Conservation (phyloP, 805 yeast species). For the Komagataella pseudopastoris region DNA sequence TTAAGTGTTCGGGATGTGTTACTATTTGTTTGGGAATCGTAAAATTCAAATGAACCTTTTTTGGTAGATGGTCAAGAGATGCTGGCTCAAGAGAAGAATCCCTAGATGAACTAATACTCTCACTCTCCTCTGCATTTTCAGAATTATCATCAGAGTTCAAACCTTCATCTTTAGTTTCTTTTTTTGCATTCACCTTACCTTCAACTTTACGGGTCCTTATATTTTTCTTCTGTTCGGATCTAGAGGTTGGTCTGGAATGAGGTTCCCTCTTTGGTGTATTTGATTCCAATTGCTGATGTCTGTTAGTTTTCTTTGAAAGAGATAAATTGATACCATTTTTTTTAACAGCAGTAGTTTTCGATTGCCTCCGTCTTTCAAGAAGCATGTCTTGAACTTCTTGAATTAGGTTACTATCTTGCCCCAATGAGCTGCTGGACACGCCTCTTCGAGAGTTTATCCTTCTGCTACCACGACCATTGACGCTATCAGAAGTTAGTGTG, state of each 20-base stretch:
- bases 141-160: slow-evolving; percentile 1
- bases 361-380: background rate
- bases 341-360: background rate
- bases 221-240: slow-evolving; percentile 9
- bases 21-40: slow-evolving; percentile 31
- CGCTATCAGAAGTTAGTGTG: background rate
- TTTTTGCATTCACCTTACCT: slow-evolving; percentile 1
- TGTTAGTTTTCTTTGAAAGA: background rate
- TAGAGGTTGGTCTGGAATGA: slow-evolving; percentile 9
- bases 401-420: background rate
- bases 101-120: slow-evolving; percentile 1
- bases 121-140: background rate
- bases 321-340: background rate
- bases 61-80: slow-evolving; percentile 11
- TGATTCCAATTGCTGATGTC: slow-evolving; percentile 4
- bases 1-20: slow-evolving; percentile 47
- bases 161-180: slow-evolving; percentile 2
- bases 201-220: background rate
- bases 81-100: slow-evolving; percentile 7
- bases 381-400: background rate
- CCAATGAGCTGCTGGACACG: background rate
- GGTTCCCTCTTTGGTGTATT: slow-evolving; percentile 6
- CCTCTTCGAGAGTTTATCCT: background rate
- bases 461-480: background rate
- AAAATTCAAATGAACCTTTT: slow-evolving; percentile 17